Percentiles rank a stretch among this genome's conserved stretches.
Conservation (phyloP, 2,329 filamentous ascomycete genomes). For the Pseudocercospora eumusae region DNA sequence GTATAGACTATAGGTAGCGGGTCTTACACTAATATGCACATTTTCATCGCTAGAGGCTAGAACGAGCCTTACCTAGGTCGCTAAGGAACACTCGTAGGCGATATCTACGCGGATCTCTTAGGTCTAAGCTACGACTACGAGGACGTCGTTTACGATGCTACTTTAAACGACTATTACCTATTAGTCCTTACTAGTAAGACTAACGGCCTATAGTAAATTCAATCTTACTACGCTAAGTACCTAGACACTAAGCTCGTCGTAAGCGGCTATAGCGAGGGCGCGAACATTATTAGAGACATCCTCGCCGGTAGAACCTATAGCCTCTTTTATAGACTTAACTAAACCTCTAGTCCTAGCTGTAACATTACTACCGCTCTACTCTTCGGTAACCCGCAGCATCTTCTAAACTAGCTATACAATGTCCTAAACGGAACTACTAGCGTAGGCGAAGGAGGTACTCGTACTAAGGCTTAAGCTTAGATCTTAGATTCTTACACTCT, state of each 20-base stretch:
- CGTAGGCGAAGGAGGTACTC: conserved; percentile 32
- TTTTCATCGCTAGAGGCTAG: conserved; percentile 31
- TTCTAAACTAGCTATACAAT: conserved; percentile 36
- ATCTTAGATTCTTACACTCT: conserved; percentile 33
- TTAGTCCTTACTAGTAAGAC: conserved; percentile 43
- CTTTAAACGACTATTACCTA: conserved; percentile 40
- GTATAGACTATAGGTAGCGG: conserved; percentile 22
- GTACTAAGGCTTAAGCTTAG: conserved; percentile 36
- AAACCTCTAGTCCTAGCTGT: conserved; percentile 25
- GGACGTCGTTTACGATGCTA: conserved; percentile 26
- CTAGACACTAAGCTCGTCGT: conserved; percentile 47
- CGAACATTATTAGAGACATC: conserved; percentile 38
- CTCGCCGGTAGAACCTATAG: conserved; percentile 40
- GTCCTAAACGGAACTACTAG: conserved; percentile 29
- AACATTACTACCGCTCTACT: conserved; percentile 31
- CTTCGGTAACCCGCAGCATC: conserved; percentile 38
- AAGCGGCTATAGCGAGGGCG: conserved; percentile 48
- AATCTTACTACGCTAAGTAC: conserved; percentile 45
- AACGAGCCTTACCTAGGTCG: conserved; percentile 30
- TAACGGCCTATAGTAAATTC: conserved; percentile 44
- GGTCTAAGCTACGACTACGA: conserved; percentile 28
- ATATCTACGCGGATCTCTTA: conserved; percentile 27
- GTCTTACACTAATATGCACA: conserved; percentile 29
- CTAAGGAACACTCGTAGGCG: conserved; percentile 25
- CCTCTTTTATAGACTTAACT: conserved; percentile 40